A percentile compares a stretch with the other conserved stretches of the same genome.
Conservation (phyloP, 108 stramenopile species). For the Cyclotella sp. region DNA sequence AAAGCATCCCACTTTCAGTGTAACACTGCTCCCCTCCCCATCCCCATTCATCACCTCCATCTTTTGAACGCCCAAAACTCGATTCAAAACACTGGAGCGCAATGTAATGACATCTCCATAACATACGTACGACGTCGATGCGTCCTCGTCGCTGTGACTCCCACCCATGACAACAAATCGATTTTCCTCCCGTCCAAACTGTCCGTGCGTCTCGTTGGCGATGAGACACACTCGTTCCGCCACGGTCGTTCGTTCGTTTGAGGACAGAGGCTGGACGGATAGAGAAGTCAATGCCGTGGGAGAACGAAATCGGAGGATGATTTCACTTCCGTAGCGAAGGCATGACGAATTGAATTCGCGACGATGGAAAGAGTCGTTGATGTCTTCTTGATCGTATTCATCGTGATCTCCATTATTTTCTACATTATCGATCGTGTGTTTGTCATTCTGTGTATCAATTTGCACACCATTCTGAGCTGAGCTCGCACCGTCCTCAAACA, state of each 20-base stretch:
- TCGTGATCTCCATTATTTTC: background rate
- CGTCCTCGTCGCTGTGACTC: background rate
- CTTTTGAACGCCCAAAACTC: constrained; percentile 46
- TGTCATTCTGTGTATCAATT: background rate
- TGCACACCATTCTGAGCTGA: background rate
- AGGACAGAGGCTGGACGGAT: constrained; percentile 17
- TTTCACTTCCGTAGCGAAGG: constrained; percentile 44
- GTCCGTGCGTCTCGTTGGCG: constrained; percentile 33
- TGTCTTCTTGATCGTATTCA: constrained; percentile 25
- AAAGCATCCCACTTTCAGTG: constrained; percentile 48
- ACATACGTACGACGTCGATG: constrained; percentile 16
- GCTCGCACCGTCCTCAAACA: too few relatives aligned
- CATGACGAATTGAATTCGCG: constrained; percentile 25
- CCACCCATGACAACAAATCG: constrained; percentile 22
- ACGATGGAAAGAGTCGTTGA: constrained; percentile 8
- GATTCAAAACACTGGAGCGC: constrained; percentile 27
- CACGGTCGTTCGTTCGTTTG: background rate
- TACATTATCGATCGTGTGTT: background rate
- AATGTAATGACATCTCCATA: constrained; percentile 46
- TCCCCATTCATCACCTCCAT: background rate
- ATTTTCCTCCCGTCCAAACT: constrained; percentile 18
- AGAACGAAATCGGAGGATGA: constrained; percentile 33
- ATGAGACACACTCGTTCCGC: constrained; percentile 34
- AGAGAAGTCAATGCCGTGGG: constrained; percentile 38
- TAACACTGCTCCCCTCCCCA: background rate